Conservation (phyloP, 75 land plant genomes). For the Sequoiadendron giganteum region DNA sequence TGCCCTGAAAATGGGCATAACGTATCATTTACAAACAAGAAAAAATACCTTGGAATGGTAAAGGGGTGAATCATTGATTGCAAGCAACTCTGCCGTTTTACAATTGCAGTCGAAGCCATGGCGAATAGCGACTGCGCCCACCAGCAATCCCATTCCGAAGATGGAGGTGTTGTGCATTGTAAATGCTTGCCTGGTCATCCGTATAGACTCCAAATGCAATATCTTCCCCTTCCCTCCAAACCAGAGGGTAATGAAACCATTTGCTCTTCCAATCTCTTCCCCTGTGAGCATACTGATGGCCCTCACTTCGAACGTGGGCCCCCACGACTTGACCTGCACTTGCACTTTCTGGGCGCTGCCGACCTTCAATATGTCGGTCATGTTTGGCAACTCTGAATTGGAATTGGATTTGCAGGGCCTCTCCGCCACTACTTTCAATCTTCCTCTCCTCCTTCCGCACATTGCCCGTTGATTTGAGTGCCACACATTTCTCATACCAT, state of each 20-base stretch:
- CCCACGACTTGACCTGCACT: conserved; percentile 44
- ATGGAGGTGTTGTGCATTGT: conserved; percentile 60
- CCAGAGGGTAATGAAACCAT: conserved; percentile 77
- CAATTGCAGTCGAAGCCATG: conserved; percentile 79
- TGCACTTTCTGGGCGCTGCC: conserved; percentile 39
- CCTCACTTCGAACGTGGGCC: conserved; percentile 63
- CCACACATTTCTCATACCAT: not conserved
- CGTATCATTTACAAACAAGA: not conserved
- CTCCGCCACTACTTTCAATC: not conserved
- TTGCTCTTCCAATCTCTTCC: conserved; percentile 69
- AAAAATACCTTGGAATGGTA: conserved; percentile 73
- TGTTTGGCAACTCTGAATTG: conserved; percentile 29
- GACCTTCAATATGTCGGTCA: conserved; percentile 49
- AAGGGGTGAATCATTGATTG: conserved; percentile 80
- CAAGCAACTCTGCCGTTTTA: conserved; percentile 74
- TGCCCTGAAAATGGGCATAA: too few species aligned
- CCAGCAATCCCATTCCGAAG: conserved; percentile 75
- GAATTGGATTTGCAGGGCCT: not conserved
- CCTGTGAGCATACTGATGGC: conserved; percentile 34
- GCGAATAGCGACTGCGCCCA: conserved; percentile 82
- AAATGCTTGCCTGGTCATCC: conserved; percentile 54
- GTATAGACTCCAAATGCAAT: conserved; percentile 83
- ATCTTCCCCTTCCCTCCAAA: conserved; percentile 53
- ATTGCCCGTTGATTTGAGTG: not conserved
- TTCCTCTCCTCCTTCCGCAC: not conserved